Evolutionary conservation across 2,329 filamentous ascomycete genomes (phyloP), one percentile per base, ranked within the genome.

Genomic region (Ascochyta koolunga): DNA sequence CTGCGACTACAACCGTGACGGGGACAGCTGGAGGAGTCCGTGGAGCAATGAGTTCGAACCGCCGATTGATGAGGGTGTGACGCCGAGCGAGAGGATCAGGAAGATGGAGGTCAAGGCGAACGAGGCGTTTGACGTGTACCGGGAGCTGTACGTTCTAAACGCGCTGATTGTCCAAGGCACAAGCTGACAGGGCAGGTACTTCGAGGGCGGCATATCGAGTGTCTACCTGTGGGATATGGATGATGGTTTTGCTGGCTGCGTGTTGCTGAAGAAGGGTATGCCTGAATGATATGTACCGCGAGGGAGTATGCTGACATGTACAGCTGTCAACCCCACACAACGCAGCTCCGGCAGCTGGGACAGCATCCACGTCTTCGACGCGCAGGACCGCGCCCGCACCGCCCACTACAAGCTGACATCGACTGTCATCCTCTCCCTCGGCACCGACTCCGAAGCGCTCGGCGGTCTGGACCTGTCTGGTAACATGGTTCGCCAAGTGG

Each of bases 31-130:
- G 84, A 89, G 95, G 59, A 96, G 91, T 62, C 95, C 95, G n/a
- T 99, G 95, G 95, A 95, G 89, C 79, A 98, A 98, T 79, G 90
- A 96, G 78, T 99, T 99, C 76, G 92, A 98, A 74, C 95, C 93
- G 16, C 89, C 92, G 13, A 83, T 96, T 56, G 83, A 82, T 43
- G 93, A 96, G 72, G 91, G 91, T 1, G 91, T 92, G 1, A 86
- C 96, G 11, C 93, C 93, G 0, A 93, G 89, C 68, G 95, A 98
- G 76, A 83, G 92, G 51, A 91, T 98, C 66, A 84, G 95, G 66
- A 91, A 90, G 80, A 93, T 98, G 86, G 95, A 99, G 81, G 78
- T 98, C 72, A 88, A 87, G 70, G 91, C 95, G 48, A 98, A 98
- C 73, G 91, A 96, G 77, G 93, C 92, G 5, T 96, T 99, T 78